A percentile compares a stretch with the other conserved stretches of the same genome.
Conservation (phyloP, 768 basidiomycete species). For the Lanmaoa pseudosensibilis region DNA sequence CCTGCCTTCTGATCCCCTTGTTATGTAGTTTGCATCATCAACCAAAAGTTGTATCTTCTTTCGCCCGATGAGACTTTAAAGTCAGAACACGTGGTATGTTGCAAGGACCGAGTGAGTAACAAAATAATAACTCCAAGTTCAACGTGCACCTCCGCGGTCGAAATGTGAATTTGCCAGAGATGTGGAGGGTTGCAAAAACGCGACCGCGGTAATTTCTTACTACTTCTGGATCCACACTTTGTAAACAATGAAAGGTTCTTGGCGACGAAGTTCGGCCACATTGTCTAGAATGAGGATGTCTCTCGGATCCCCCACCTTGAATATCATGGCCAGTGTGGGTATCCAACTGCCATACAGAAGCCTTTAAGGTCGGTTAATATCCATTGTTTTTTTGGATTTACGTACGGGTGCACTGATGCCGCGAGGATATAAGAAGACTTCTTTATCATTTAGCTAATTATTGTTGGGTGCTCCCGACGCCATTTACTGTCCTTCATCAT, state of each 20-base stretch:
- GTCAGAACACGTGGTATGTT: background rate
- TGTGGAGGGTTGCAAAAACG: too few species aligned
- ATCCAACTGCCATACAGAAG: background rate
- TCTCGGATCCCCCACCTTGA: too few species aligned
- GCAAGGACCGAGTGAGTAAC: background rate
- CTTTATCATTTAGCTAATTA: background rate
- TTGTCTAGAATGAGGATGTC: background rate
- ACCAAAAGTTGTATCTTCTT: conserved; percentile 16
- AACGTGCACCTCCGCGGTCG: background rate
- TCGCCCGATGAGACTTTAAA: background rate
- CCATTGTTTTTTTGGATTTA: background rate
- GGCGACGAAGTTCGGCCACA: too few species aligned
- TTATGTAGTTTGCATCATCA: conserved; percentile 18
- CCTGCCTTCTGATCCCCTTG: conserved; percentile 55
- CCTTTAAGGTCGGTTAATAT: background rate
- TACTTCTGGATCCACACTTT: too few species aligned
- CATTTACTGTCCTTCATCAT: conserved; percentile 14
- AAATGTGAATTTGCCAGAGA: background rate
- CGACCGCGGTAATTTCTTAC: too few species aligned
- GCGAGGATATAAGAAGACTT: background rate
- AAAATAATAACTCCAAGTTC: background rate
- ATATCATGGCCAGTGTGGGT: too few species aligned
- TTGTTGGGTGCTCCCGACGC: background rate
- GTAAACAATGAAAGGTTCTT: too few species aligned
- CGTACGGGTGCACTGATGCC: background rate